These are phyloP conservation scores for Thraustochytrium striatum DNA, from an alignment of 352 stramenopile species.

Conservation along the genomic window DNA sequence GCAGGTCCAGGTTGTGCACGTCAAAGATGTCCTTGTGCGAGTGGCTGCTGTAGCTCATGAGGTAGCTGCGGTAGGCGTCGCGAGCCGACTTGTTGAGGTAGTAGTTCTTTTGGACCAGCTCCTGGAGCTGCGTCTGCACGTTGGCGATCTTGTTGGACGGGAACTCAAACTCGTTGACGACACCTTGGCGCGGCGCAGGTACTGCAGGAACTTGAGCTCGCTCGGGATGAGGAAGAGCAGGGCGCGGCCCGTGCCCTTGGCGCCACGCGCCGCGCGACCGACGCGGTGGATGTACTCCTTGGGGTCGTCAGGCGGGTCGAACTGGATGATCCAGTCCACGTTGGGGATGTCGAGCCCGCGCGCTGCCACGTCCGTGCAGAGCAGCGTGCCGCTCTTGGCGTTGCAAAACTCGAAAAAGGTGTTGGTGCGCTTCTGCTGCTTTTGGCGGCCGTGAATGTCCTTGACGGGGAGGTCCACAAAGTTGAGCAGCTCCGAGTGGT, in stretches of 20 bases:
- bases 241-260: constrained; percentile 81
- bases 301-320: constrained; percentile 91
- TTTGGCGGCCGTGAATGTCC: constrained; percentile 98
- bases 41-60: constrained; percentile 95
- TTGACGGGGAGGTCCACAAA: constrained; percentile 98
- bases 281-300: constrained; percentile 91
- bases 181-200: constrained; percentile 94
- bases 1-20: constrained; percentile 91
- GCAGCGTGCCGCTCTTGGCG: constrained; percentile 87
- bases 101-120: constrained; percentile 98
- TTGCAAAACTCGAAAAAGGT: constrained; percentile 99
- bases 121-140: constrained; percentile 92
- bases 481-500: constrained; percentile 97
- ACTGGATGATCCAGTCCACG: constrained; percentile 99
- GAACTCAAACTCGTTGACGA: constrained; percentile 98
- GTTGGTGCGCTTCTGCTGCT: constrained; percentile 97
- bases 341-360: constrained; percentile 92
- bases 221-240: constrained; percentile 95
- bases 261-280: constrained; percentile 70
- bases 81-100: constrained; percentile 95
- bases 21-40: constrained; percentile 97
- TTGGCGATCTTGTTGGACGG: constrained; percentile 93
- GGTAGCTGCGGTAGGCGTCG: constrained; percentile 95
- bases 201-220: constrained; percentile 95
- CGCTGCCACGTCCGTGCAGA: constrained; percentile 97